phyloP scores from a whole-genome alignment of 2,329 filamentous ascomycete species.

The Alternaria ethzedia region DNA sequence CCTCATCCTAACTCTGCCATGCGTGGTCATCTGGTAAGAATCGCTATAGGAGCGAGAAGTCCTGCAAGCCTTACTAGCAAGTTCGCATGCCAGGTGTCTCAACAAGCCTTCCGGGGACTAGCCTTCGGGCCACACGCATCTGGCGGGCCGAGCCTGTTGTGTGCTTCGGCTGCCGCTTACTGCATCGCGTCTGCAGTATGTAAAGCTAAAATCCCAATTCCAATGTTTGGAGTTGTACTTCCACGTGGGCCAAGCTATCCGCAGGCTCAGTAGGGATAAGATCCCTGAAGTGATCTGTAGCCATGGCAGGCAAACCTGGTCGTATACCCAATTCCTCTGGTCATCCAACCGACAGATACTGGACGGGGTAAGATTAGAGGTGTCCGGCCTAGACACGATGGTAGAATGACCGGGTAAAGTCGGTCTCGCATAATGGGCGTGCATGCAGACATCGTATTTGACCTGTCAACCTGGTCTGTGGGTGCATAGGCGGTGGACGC shows the following conservation, averaged over 20 bases:
- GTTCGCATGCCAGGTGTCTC: not conserved
- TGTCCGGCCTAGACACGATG: not conserved
- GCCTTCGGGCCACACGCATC: not conserved
- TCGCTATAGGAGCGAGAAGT: not conserved
- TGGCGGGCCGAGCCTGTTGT: not conserved
- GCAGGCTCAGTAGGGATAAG: not conserved
- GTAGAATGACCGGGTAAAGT: conserved; percentile 4
- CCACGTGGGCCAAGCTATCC: not conserved
- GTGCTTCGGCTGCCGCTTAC: not conserved
- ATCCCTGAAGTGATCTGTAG: not conserved
- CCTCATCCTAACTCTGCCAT: not conserved
- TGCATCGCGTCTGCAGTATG: not conserved
- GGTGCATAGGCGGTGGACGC: not conserved
- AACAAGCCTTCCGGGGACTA: not conserved
- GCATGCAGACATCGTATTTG: not conserved
- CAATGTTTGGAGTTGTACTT: not conserved
- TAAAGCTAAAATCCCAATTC: not conserved
- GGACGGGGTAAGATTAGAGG: not conserved
- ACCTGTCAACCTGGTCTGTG: not conserved
- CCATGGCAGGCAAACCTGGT: not conserved
- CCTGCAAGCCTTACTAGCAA: not conserved
- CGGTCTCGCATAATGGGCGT: not conserved
- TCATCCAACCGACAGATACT: not conserved
- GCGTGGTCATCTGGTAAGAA: not conserved
- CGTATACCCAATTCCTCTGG: not conserved